phyloP scores from a whole-genome alignment of 2,329 filamentous ascomycete species.

The Pseudogymnoascus sp. region DNA sequence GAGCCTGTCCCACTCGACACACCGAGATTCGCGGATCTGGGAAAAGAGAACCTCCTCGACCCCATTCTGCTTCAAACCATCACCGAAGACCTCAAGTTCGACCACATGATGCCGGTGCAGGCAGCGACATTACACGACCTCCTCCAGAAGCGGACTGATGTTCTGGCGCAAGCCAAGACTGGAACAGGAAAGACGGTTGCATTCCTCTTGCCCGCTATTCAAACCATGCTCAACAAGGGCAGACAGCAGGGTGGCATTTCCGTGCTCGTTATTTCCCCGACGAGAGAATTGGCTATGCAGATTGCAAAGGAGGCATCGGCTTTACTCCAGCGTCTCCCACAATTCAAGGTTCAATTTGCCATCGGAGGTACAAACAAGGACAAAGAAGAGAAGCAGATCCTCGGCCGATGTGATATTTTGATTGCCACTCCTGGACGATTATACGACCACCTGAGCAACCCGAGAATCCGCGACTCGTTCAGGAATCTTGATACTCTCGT shows the following conservation, averaged over 20 bases:
- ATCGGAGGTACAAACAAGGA: slow-evolving; percentile 84
- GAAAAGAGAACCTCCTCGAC: slow-evolving; percentile 36
- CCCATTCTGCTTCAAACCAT: slow-evolving; percentile 48
- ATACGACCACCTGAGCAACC: slow-evolving; percentile 61
- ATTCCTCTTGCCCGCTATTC: slow-evolving; percentile 78
- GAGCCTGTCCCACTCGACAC: slow-evolving; percentile 36
- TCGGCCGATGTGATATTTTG: slow-evolving; percentile 66
- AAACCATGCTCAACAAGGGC: slow-evolving; percentile 48
- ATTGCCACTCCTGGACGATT: slow-evolving; percentile 86
- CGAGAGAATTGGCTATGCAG: slow-evolving; percentile 71
- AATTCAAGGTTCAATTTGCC: slow-evolving; percentile 56
- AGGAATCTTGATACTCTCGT: slow-evolving; percentile 78
- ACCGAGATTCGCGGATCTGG: slow-evolving; percentile 39
- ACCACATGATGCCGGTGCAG: slow-evolving; percentile 90
- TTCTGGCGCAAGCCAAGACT: slow-evolving; percentile 88
- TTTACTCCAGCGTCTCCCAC: slow-evolving; percentile 24
- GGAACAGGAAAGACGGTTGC: slow-evolving; percentile 95
- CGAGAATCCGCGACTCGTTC: slow-evolving; percentile 30
- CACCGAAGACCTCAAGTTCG: slow-evolving; percentile 62
- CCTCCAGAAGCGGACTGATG: slow-evolving; percentile 54
- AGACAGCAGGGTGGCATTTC: slow-evolving; percentile 48
- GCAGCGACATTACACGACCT: slow-evolving; percentile 71
- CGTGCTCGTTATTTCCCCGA: slow-evolving; percentile 67
- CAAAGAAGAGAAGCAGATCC: slow-evolving; percentile 57
- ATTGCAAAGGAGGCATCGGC: slow-evolving; percentile 66